phyloP scores from a whole-genome alignment of 768 basidiomycete species.

The Boletus subparvulus region DNA sequence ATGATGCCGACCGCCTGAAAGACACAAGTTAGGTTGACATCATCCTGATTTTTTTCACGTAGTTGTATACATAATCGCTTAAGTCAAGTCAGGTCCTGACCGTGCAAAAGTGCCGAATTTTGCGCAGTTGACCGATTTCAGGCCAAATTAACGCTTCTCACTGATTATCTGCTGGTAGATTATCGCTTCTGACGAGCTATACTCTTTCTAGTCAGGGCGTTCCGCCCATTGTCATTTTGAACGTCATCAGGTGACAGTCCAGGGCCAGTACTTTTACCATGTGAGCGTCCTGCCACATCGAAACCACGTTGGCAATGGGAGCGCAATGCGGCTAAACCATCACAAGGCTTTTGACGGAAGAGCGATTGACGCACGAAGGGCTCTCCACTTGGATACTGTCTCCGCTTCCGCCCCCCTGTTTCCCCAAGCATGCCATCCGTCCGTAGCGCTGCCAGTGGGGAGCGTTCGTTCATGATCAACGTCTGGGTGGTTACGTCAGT shows the following conservation, averaged over 20 bases:
- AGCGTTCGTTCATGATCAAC: no score
- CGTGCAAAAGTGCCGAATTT: neutral
- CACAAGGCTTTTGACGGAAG: neutral
- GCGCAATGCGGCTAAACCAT: neutral
- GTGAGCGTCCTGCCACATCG: neutral
- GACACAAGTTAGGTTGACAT: constrained; percentile 2
- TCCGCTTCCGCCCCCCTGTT: neutral
- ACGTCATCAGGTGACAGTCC: constrained; percentile 8
- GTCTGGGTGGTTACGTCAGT: no score
- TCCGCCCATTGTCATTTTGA: neutral
- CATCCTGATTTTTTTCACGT: neutral
- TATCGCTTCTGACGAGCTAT: neutral
- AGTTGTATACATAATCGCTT: neutral
- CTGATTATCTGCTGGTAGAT: neutral
- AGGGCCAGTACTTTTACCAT: neutral
- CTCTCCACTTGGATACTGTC: neutral
- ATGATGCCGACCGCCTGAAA: constrained; percentile 7
- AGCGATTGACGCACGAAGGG: neutral
- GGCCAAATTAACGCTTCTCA: neutral
- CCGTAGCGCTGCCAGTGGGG: no score
- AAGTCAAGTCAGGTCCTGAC: neutral
- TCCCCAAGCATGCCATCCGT: neutral
- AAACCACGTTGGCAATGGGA: neutral
- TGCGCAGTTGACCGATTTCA: neutral
- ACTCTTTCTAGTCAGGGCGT: neutral